These are phyloP conservation scores for Trametes maxima DNA, from an alignment of 768 basidiomycete genomes.

Conservation along the genomic window DNA sequence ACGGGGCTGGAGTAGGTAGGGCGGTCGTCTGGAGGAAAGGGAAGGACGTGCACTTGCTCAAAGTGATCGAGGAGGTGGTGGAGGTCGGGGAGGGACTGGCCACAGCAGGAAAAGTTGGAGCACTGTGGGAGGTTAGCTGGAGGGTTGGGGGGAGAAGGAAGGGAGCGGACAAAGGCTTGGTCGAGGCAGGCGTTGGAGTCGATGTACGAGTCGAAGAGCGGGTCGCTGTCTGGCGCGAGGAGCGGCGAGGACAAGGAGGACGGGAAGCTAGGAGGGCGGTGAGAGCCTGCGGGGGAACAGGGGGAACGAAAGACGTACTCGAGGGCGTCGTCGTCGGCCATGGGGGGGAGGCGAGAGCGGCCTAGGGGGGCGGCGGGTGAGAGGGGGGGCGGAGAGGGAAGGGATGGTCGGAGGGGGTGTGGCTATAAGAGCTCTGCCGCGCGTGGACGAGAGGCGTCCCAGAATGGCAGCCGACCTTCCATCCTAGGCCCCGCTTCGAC, in stretches of 20 bases:
- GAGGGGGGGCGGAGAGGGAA: not conserved
- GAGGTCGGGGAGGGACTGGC: conserved; percentile 45
- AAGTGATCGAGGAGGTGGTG: conserved; percentile 56
- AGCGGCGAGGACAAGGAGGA: not conserved
- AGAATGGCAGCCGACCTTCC: too few relatives aligned
- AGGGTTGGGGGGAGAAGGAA: not conserved
- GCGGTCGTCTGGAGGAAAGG: conserved; percentile 34
- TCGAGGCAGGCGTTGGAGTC: conserved; percentile 9
- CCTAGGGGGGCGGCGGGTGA: not conserved
- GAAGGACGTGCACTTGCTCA: conserved; percentile 45
- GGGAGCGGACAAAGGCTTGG: conserved; percentile 16
- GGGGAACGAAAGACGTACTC: not conserved
- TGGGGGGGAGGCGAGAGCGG: not conserved
- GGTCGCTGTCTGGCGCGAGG: not conserved
- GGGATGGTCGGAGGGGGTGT: too few relatives aligned
- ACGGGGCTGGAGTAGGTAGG: conserved; percentile 35
- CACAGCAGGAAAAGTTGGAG: conserved; percentile 53
- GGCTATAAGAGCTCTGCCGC: too few relatives aligned
- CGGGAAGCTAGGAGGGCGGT: not conserved
- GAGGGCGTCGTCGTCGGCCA: conserved; percentile 1
- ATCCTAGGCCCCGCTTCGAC: too few relatives aligned
- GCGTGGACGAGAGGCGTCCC: too few relatives aligned
- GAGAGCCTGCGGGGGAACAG: not conserved
- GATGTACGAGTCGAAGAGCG: conserved; percentile 18
- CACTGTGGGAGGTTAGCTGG: conserved; percentile 31